A percentile compares a stretch with the other conserved stretches of the same genome.
These are phyloP conservation scores for Neovahlkampfia damariscottae DNA, from an alignment of 78 protist species.

Conservation along the genomic window DNA sequence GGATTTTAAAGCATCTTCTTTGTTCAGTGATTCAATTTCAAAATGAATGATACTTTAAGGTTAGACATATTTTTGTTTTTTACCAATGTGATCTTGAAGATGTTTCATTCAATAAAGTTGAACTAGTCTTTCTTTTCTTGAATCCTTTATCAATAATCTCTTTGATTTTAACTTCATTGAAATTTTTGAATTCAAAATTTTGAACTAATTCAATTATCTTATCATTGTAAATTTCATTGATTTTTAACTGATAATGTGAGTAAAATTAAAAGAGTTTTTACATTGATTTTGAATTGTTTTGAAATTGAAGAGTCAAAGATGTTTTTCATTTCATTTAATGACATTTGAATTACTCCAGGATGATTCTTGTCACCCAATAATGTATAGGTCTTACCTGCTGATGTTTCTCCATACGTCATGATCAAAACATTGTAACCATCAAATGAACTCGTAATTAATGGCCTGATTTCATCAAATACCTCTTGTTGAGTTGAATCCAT, in stretches of 20 bases:
- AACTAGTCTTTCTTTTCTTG: background rate
- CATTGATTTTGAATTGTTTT: background rate
- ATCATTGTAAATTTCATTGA: background rate
- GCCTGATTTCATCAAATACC: conserved; percentile 7
- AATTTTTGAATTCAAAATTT: background rate
- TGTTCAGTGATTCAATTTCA: background rate
- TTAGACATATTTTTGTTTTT: background rate
- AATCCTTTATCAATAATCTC: background rate
- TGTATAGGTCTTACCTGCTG: conserved; percentile 27
- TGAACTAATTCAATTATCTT: background rate
- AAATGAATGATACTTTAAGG: background rate
- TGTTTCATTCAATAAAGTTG: background rate
- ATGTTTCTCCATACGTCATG: conserved; percentile 50
- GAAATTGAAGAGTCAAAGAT: too few relatives aligned
- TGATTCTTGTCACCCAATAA: conserved; percentile 13
- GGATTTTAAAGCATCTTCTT: background rate
- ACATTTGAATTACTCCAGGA: conserved; percentile 15
- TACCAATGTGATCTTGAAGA: background rate
- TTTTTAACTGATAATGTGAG: too few relatives aligned
- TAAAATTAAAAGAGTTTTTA: background rate
- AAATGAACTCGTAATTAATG: conserved; percentile 37
- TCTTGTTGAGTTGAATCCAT: conserved; percentile 2
- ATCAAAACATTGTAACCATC: conserved; percentile 58
- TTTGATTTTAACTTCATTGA: background rate
- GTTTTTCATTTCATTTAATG: conserved; percentile 4